A percentile compares a stretch with the other conserved stretches of the same genome.
phyloP scores from a whole-genome alignment of 2,329 filamentous ascomycete species.

The Nannizzia gypsea region DNA sequence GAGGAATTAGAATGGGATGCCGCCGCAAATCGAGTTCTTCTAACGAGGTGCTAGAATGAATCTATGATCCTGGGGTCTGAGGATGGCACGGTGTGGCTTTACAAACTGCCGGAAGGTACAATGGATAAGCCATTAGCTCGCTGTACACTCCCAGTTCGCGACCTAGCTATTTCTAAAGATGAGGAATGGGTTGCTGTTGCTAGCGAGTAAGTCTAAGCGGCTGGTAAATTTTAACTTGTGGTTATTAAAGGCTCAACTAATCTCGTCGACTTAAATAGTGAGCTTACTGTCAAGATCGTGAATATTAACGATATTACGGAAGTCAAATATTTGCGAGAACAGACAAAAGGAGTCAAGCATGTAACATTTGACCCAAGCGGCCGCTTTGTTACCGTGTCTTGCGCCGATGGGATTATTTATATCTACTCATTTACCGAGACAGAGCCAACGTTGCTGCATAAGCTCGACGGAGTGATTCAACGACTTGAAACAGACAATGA shows the following conservation, averaged over 20 bases:
- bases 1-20: not conserved
- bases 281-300: constrained; percentile 81
- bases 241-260: not conserved
- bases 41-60: constrained; percentile 44
- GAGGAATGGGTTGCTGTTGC: constrained; percentile 82
- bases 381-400: constrained; percentile 64
- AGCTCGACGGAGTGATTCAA: constrained; percentile 76
- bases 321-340: constrained; percentile 69
- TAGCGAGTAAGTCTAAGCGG: constrained; percentile 57
- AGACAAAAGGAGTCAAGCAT: constrained; percentile 79
- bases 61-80: constrained; percentile 85
- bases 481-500: constrained; percentile 66
- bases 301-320: constrained; percentile 65
- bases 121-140: constrained; percentile 76
- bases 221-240: not conserved
- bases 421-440: constrained; percentile 72
- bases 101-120: constrained; percentile 55
- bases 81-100: constrained; percentile 91
- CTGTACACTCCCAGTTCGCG: constrained; percentile 73
- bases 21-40: not conserved
- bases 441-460: constrained; percentile 67
- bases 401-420: constrained; percentile 80
- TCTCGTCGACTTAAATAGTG: too few species aligned
- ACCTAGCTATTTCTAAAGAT: constrained; percentile 71
- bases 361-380: constrained; percentile 76